Evolutionary conservation across 108 stramenopile genomes (phyloP), one percentile per base, ranked within the genome.

Genomic region (Skeletonema marinoi): DNA sequence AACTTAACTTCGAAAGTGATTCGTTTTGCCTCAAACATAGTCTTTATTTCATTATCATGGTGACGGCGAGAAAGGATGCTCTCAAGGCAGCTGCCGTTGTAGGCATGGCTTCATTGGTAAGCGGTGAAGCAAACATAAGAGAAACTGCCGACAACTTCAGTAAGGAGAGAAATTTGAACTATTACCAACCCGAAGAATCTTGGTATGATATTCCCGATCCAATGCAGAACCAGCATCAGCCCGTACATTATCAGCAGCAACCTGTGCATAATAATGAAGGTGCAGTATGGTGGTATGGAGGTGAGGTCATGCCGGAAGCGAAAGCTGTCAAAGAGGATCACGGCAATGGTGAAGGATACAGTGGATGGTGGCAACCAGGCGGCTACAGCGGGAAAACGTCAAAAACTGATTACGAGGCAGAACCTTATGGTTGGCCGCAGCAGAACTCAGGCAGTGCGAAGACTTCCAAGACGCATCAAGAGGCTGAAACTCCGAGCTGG

Each of bases 121-220:
- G 25, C 19, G 21, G 54, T 56, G 54, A 56, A 21, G 54, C 54
- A 6, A 29, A 56, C 19, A 56, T 25, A 0, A 56, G 54, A 56
- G 54, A 56, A 2, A 9, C 6, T 56, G 54, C 54, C 25, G 54
- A 56, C n/a, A 25, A 56, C 29, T 29, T 56, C 21, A 25, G 54
- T 25, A 56, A 25, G 25, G 54, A 56, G 14, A 56, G 54, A 25
- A 56, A 25, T 1, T 7, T 56, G 54, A 4, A 56, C 0, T 25
- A 54, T n/a, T 38, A 51, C 41, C 41, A 42, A 42, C 16, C 1
- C 44, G 54, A 56, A 6, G 54, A 56, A 56, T 56, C 54, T 56
- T 56, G 54, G 54, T 56, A 56, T 56, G 21, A 56, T n/a, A 56
- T 56, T 56, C 25, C 54, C 9, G 54, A 56, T 56, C 54, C 21